phyloP scores from a whole-genome alignment of 345 rosid genomes.

The Hevea brasiliensis region DNA sequence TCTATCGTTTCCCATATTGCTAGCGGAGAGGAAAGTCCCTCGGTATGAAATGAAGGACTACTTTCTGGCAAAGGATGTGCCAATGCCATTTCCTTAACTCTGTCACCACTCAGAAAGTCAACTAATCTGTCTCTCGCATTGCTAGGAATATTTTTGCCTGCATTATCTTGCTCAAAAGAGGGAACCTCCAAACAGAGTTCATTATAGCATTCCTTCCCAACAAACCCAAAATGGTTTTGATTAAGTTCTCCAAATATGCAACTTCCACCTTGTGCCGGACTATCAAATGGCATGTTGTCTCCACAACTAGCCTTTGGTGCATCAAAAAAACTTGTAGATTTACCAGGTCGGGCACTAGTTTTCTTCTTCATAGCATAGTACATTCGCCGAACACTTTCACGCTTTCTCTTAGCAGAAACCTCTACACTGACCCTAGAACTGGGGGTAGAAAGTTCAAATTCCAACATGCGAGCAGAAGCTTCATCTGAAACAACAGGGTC shows the following conservation, averaged over 20 bases:
- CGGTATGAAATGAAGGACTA: constrained; percentile 11
- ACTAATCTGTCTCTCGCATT: not conserved
- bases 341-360: not conserved
- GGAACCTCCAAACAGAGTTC: constrained; percentile 2
- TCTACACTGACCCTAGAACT: constrained; percentile 44
- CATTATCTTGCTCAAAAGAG: not conserved
- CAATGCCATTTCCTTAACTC: not conserved
- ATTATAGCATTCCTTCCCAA: not conserved
- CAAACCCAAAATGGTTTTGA: constrained; percentile 3
- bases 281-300: not conserved
- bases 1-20: constrained; percentile 43
- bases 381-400: constrained; percentile 41
- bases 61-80: not conserved
- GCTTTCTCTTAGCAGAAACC: constrained; percentile 58
- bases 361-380: constrained; percentile 21
- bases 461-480: constrained; percentile 73
- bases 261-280: not conserved
- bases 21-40: constrained; percentile 32
- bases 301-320: not conserved
- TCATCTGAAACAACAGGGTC: constrained; percentile 74
- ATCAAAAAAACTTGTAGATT: constrained; percentile 1
- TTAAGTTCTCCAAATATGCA: not conserved
- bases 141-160: not conserved
- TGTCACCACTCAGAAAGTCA: not conserved
- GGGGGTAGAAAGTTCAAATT: constrained; percentile 43